Conservation (phyloP, 305 asterid species). For the Caryopteris hybrid region DNA sequence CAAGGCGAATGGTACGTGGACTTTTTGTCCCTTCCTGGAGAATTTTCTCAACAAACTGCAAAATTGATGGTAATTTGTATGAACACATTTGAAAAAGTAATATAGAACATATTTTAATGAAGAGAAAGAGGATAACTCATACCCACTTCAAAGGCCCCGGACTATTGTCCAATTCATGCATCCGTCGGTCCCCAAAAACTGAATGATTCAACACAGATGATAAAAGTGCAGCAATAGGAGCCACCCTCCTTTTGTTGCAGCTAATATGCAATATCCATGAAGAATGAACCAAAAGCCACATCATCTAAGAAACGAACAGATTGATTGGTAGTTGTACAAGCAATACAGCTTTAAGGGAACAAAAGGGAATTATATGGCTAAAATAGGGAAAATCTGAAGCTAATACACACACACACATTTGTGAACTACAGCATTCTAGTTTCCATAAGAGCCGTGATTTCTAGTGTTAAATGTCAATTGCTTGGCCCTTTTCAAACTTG, state of each 20-base stretch:
- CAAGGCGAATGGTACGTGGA: conserved; percentile 97
- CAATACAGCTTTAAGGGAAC: neutral
- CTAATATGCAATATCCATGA: conserved; percentile 90
- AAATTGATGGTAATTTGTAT: conserved; percentile 10
- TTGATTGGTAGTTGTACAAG: conserved; percentile 7
- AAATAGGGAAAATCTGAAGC: conserved; percentile 3
- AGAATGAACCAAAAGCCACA: conserved; percentile 88
- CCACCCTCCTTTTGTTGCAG: conserved; percentile 96
- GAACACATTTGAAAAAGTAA: conserved; percentile 14
- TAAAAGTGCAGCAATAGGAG: conserved; percentile 94
- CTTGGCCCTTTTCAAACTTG: conserved; percentile 1
- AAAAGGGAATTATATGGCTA: neutral
- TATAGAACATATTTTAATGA: conserved; percentile 7
- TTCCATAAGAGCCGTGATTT: too few relatives aligned
- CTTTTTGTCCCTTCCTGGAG: conserved; percentile 94
- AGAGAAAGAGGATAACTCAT: conserved; percentile 22
- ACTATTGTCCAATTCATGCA: conserved; percentile 65
- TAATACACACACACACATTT: neutral
- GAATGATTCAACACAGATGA: conserved; percentile 85
- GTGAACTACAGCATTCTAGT: neutral
- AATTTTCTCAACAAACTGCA: conserved; percentile 81
- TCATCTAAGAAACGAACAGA: conserved; percentile 50
- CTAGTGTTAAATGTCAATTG: neutral
- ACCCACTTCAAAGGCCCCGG: conserved; percentile 98
- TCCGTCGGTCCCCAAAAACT: conserved; percentile 57